Evolutionary conservation across 441 rosid genomes (phyloP), one percentile per base, ranked within the genome.

Genomic region (Adansonia gregorii): DNA sequence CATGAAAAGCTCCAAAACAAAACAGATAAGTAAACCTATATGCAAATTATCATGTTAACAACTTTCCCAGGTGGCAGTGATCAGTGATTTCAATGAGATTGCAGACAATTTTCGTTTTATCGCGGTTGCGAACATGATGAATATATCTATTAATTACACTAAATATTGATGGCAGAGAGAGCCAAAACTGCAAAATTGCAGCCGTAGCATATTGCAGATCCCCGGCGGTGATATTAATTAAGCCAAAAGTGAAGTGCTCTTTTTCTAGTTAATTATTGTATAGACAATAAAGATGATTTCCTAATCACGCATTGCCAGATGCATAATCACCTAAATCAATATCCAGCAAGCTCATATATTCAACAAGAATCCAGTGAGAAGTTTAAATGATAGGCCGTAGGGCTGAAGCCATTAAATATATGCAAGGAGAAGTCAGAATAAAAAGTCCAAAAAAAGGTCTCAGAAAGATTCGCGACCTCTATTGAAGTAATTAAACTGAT

Each of bases 21-120:
- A 67, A 67, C 72, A 67, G 54, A 45, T 45, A 20, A 46, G n/a
- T 12, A 46, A 67, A 45, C 46, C 72, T 8, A 41, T 49, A 43
- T 66, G 15, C 39, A 0, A 60, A 60, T 10, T 11, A 24, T 61
- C 41, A 61, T 24, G 8, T 5, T 61, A n/a, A 31, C n/a, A 4
- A 61, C 17, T 24, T 61, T 24, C 41, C 12, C n/a, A 12, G 66
- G 39, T 61, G 66, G 17, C 66, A 24, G 41, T 35, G 39, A 35
- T 35, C 39, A 35, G 39, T 4, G 39, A 35, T 35, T 35, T 35
- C 39, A 35, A 35, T 35, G 39, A 35, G 39, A 35, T 35, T 35
- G 39, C 39, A 3, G 39, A 35, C 39, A 35, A 35, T 35, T 35
- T 35, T 35, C 39, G 39, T 5, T 35, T 35, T 35, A 35, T 35